Evolutionary conservation across 1,284 basidiomycete genomes (phyloP), one percentile per base, ranked within the genome.

Genomic region (Trametes sp.): DNA sequence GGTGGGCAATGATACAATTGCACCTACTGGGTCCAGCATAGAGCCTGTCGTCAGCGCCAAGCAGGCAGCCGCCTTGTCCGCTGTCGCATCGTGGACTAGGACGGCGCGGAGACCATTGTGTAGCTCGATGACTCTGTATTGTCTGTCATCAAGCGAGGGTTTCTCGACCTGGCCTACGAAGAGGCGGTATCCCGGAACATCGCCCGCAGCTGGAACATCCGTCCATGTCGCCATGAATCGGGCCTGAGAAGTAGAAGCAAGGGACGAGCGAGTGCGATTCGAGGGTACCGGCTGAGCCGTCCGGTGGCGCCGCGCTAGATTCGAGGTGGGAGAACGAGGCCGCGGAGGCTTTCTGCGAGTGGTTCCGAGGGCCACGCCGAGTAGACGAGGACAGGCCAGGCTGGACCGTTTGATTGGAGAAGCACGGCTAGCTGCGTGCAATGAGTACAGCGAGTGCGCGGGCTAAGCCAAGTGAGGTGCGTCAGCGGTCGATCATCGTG

Each of bases 31-130:
- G 73, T 91, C 89, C 42, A 80, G 80, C 63, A 90, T 77, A 73
- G 88, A 84, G 0, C 89, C 89, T 2, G 88, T 85, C 35, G 85
- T 83, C 31, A 90, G 83, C 70, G 85, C 83, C 77, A 91, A 80
- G 56, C 83, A 84, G 1, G 88, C 88, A 4, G 86, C 84, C 1
- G 86, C 83, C 77, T 90, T 90, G 76, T 90, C 88, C 1, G 87
- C 83, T 55, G 80, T 78, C 0, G 79, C 75, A 72, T 92, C 89
- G 57, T 82, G 82, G 28, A 90, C 81, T 29, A 91, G 73, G 24
- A 89, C 76, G 10, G 80, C 86, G 65, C 87, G 82, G 38, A 92
- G 77, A 8, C 86, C 84, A 69, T 90, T 91, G n/a, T 78, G 74
- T 0, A 90, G 80, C 44, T 78, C 76, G 45, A 91, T 78, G 53